phyloP scores from a whole-genome alignment of 1,284 basidiomycete genomes.

The Puccinia horiana region DNA sequence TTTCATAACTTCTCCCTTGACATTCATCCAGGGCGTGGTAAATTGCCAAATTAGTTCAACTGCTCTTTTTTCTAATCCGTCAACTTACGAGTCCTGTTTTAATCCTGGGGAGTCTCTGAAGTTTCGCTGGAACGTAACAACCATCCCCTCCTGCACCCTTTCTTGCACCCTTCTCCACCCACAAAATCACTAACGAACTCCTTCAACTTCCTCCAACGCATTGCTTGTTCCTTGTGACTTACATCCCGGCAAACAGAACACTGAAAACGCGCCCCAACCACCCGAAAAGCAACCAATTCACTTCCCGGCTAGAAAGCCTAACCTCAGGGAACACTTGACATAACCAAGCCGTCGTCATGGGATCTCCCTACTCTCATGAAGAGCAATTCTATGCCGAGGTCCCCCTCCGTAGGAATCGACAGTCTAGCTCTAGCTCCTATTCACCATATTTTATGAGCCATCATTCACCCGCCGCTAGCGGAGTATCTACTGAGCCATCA shows the following conservation, averaged over 20 bases:
- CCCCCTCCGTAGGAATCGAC: conserved; percentile 28
- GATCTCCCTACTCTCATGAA: conserved; percentile 2
- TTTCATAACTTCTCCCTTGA: conserved; percentile 4
- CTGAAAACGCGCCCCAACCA: not conserved
- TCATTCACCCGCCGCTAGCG: not conserved
- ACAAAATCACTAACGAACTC: not conserved
- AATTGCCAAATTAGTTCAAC: conserved; percentile 10
- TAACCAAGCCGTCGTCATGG: not conserved
- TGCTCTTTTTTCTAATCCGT: not conserved
- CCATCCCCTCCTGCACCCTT: not conserved
- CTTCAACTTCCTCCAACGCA: not conserved
- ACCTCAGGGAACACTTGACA: not conserved
- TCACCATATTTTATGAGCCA: conserved; percentile 33
- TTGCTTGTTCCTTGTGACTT: not conserved
- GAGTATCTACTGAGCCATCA: conserved; percentile 16
- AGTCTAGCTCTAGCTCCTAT: conserved; percentile 15
- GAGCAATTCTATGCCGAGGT: conserved; percentile 38
- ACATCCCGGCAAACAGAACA: not conserved
- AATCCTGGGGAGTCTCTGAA: not conserved
- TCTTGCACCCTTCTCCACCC: conserved; percentile 15
- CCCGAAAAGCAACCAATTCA: not conserved
- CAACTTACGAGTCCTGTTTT: not conserved
- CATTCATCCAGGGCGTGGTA: conserved; percentile 20
- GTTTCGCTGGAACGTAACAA: not conserved
- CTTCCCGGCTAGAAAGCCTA: not conserved